Evolutionary conservation across 2,329 filamentous ascomycete species (phyloP).

Genomic region (Trichoderma oligosporum): DNA sequence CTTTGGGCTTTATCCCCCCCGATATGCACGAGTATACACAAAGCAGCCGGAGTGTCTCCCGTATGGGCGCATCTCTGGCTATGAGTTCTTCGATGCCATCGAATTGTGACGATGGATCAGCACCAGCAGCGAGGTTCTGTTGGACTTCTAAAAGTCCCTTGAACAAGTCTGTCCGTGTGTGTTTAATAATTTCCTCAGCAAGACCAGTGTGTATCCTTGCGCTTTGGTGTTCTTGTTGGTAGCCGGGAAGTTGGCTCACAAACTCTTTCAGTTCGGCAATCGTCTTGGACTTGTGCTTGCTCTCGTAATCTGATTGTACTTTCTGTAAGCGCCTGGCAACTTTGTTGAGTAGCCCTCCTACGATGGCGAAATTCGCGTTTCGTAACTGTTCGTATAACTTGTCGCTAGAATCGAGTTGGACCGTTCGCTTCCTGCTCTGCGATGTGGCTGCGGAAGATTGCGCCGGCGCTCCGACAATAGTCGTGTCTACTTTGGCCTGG

Average conservation of each 20-base stretch:
- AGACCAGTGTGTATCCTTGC: slow-evolving; percentile 88
- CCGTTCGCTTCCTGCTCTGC: slow-evolving; percentile 73
- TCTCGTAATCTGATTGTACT: slow-evolving; percentile 84
- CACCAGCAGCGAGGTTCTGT: slow-evolving; percentile 87
- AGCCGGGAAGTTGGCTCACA: slow-evolving; percentile 86
- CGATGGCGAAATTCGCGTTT: slow-evolving; percentile 92
- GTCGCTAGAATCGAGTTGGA: slow-evolving; percentile 84
- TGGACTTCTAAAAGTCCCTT: slow-evolving; percentile 86
- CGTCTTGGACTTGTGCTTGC: slow-evolving; percentile 81
- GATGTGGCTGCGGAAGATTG: slow-evolving; percentile 54
- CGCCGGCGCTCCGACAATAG: slow-evolving; percentile 73
- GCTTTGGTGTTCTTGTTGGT: slow-evolving; percentile 89
- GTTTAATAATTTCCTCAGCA: slow-evolving; percentile 92
- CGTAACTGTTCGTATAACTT: slow-evolving; percentile 82
- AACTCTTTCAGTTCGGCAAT: slow-evolving; percentile 91
- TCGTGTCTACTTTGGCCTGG: slow-evolving; percentile 87
- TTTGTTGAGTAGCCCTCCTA: slow-evolving; percentile 84
- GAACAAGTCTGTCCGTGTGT: slow-evolving; percentile 86
- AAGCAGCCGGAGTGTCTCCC: slow-evolving; percentile 77
- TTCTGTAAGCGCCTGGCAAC: slow-evolving; percentile 79
- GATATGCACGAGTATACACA: slow-evolving; percentile 90
- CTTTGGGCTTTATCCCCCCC: slow-evolving; percentile 81
- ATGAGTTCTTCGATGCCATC: slow-evolving; percentile 94
- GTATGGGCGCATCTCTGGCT: slow-evolving; percentile 73
- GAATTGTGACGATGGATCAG: slow-evolving; percentile 83